A percentile compares a stretch with the other conserved stretches of the same genome.
Evolutionary conservation across 768 basidiomycete species (phyloP).

Genomic region (Podaxis pistillaris): DNA sequence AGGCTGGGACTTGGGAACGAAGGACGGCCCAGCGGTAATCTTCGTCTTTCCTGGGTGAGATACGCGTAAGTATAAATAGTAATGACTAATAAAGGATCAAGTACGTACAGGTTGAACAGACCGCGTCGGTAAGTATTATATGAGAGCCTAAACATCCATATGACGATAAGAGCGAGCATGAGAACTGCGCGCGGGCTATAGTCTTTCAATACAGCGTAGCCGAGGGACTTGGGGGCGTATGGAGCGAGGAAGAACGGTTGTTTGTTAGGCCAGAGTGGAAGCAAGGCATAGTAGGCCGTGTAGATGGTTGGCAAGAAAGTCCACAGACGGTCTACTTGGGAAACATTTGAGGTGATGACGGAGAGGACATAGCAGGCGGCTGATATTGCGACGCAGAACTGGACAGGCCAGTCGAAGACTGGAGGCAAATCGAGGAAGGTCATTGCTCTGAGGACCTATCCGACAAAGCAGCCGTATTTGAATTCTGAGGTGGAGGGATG

Average conservation of each 20-base stretch:
- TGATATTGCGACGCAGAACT: constrained; percentile 54
- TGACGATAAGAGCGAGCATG: constrained; percentile 68
- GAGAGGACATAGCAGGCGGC: constrained; percentile 55
- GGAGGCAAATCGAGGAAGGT: constrained; percentile 31
- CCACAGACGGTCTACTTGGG: constrained; percentile 85
- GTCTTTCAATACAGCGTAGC: constrained; percentile 36
- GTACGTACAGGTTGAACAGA: constrained; percentile 64
- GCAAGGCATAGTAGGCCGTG: constrained; percentile 75
- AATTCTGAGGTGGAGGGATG: background rate
- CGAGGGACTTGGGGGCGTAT: constrained; percentile 50
- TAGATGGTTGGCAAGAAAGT: constrained; percentile 82
- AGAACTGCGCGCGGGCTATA: constrained; percentile 72
- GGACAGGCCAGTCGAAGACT: constrained; percentile 58
- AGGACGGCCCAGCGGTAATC: constrained; percentile 92
- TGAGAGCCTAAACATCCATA: constrained; percentile 68
- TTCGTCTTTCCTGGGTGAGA: constrained; percentile 61
- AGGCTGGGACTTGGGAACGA: constrained; percentile 46
- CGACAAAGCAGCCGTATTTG: background rate
- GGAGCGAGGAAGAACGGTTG: constrained; percentile 46
- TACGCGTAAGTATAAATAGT: background rate
- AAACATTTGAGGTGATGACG: constrained; percentile 73
- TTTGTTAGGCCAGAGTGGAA: constrained; percentile 56
- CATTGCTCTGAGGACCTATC: constrained; percentile 16
- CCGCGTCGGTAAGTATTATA: constrained; percentile 87
- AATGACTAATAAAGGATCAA: background rate